Conservation (phyloP, 2,329 filamentous ascomycete species). For the Clonostachys rhizophaga region DNA sequence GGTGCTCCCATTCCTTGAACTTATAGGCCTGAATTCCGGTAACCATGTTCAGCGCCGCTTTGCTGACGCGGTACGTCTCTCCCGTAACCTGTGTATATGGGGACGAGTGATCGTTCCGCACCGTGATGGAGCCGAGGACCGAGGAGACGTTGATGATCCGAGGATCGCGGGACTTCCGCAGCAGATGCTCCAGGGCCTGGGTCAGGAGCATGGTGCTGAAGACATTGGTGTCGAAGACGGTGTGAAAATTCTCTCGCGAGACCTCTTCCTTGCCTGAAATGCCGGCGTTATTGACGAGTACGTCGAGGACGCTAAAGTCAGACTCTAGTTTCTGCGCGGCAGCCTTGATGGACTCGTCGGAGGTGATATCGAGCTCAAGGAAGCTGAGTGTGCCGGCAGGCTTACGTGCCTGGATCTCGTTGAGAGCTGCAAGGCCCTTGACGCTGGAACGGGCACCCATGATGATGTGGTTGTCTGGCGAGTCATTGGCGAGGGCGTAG, state of each 20-base stretch:
- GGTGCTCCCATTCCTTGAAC: conserved; percentile 17
- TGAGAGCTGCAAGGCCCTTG: conserved; percentile 26
- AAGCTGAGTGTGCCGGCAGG: conserved; percentile 50
- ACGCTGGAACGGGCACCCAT: conserved; percentile 23
- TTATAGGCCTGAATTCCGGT: conserved; percentile 18
- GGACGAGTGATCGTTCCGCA: conserved; percentile 3
- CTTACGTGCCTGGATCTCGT: conserved; percentile 28
- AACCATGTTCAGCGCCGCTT: conserved; percentile 17
- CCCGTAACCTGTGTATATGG: background rate
- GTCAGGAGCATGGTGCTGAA: conserved; percentile 19
- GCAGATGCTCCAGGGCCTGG: conserved; percentile 20
- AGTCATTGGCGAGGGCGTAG: conserved; percentile 21
- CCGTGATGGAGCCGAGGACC: conserved; percentile 19
- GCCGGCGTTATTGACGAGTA: conserved; percentile 57
- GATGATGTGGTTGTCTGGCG: conserved; percentile 30
- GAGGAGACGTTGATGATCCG: conserved; percentile 26
- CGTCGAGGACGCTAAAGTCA: conserved; percentile 41
- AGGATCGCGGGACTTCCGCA: conserved; percentile 15
- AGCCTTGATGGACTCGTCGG: conserved; percentile 49
- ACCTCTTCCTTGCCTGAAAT: conserved; percentile 39
- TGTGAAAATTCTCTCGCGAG: too few species aligned
- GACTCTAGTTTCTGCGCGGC: conserved; percentile 45
- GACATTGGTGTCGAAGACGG: conserved; percentile 35
- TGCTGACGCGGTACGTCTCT: conserved; percentile 2
- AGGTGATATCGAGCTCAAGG: conserved; percentile 52